These are phyloP conservation scores for Thalassiosira profunda DNA, from an alignment of 108 stramenopile genomes.

Conservation along the genomic window DNA sequence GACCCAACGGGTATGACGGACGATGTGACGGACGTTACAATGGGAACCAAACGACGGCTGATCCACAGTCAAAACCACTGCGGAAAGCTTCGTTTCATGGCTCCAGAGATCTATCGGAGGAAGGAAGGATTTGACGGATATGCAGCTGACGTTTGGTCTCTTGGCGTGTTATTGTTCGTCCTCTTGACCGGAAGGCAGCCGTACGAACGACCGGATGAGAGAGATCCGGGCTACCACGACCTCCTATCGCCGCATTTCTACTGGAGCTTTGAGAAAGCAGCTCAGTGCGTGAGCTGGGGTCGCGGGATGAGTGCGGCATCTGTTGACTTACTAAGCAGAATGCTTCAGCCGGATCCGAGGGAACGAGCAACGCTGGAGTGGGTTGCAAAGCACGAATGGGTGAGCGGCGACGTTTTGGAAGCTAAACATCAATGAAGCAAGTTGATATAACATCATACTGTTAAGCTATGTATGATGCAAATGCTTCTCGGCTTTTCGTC, in stretches of 20 bases:
- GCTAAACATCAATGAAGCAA: too few species aligned
- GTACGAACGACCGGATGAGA: conserved; percentile 63
- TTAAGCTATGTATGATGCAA: too few species aligned
- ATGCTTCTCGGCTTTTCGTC: too few species aligned
- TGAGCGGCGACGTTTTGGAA: conserved; percentile 6
- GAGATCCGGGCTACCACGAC: conserved; percentile 67
- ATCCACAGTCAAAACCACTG: conserved; percentile 57
- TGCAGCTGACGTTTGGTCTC: conserved; percentile 90
- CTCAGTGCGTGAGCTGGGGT: conserved; percentile 63
- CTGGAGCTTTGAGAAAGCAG: conserved; percentile 60
- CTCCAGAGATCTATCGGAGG: conserved; percentile 81
- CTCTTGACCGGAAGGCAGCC: conserved; percentile 86
- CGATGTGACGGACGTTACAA: conserved; percentile 59
- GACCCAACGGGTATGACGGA: conserved; percentile 34
- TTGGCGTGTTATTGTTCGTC: conserved; percentile 89
- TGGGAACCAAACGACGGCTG: conserved; percentile 58
- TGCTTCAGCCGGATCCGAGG: conserved; percentile 72
- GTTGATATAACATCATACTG: too few species aligned
- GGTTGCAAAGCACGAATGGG: conserved; percentile 70
- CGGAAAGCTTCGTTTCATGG: conserved; percentile 88
- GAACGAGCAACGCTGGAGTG: conserved; percentile 68
- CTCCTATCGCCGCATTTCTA: conserved; percentile 63
- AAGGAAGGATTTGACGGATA: conserved; percentile 73
- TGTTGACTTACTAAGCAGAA: conserved; percentile 64
- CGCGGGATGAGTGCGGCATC: conserved; percentile 44